A percentile compares a stretch with the other conserved stretches of the same genome.
These are phyloP conservation scores for Nelumbo lutea DNA, from an alignment of 164 flowering plant species.

Conservation along the genomic window DNA sequence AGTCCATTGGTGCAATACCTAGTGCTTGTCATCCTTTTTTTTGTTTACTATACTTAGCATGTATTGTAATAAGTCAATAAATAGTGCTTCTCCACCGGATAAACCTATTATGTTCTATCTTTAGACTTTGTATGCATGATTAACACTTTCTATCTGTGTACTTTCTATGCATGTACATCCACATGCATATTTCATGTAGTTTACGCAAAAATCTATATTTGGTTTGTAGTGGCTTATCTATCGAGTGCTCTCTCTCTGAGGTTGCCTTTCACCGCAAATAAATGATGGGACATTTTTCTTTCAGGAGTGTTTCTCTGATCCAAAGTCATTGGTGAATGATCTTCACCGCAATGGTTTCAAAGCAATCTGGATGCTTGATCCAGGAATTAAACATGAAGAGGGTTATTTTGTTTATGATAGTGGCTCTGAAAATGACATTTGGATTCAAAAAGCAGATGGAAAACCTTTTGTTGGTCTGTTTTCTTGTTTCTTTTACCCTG, in stretches of 20 bases:
- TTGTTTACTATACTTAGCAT: too few relatives aligned
- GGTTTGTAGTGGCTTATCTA: not conserved
- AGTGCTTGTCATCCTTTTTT: too few relatives aligned
- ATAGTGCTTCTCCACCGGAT: too few relatives aligned
- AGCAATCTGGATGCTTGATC: slow-evolving; percentile 99
- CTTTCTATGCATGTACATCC: too few relatives aligned
- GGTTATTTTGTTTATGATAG: slow-evolving; percentile 86
- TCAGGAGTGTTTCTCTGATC: slow-evolving; percentile 76
- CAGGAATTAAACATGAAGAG: slow-evolving; percentile 78
- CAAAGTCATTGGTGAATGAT: slow-evolving; percentile 54
- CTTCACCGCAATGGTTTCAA: slow-evolving; percentile 79
- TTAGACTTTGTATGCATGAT: too few relatives aligned
- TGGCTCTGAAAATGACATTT: slow-evolving; percentile 64
- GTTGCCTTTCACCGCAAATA: not conserved
- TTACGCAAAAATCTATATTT: not conserved
- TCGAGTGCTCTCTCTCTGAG: not conserved
- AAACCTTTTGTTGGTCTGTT: slow-evolving; percentile 64
- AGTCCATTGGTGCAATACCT: too few relatives aligned
- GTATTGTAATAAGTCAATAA: too few relatives aligned
- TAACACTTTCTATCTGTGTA: too few relatives aligned
- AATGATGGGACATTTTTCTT: not conserved
- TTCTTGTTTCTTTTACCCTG: slow-evolving; percentile 5
- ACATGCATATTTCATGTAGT: too few relatives aligned
- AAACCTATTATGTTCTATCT: too few relatives aligned
- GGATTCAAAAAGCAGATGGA: slow-evolving; percentile 76